Conservation (phyloP, 2,329 filamentous ascomycete genomes). For the Cercospora sp. region DNA sequence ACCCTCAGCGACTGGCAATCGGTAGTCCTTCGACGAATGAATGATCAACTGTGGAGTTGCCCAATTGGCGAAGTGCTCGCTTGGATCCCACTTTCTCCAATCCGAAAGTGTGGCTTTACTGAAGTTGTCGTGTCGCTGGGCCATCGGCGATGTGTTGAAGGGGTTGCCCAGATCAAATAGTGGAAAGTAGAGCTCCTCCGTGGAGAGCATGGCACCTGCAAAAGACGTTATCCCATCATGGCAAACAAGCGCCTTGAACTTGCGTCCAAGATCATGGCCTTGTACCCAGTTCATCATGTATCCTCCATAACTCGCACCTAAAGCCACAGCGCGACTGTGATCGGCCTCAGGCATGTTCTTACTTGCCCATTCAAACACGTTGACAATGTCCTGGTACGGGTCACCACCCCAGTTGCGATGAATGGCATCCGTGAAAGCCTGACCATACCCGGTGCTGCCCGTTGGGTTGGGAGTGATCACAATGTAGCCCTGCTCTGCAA, state of each 20-base stretch:
- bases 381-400: conserved; percentile 79
- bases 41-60: conserved; percentile 84
- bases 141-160: conserved; percentile 1
- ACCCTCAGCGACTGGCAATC: conserved; percentile 81
- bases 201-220: conserved; percentile 34
- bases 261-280: conserved; percentile 77
- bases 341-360: conserved; percentile 68
- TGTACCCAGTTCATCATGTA: conserved; percentile 64
- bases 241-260: conserved; percentile 85
- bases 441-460: conserved; percentile 36
- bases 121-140: conserved; percentile 24
- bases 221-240: conserved; percentile 37
- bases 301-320: conserved; percentile 69
- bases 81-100: conserved; percentile 55
- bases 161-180: conserved; percentile 51
- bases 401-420: conserved; percentile 78
- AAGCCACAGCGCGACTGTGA: conserved; percentile 65
- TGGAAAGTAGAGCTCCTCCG: conserved; percentile 58
- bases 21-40: conserved; percentile 87
- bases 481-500: conserved; percentile 38
- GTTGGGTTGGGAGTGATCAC: conserved; percentile 35
- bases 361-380: conserved; percentile 72
- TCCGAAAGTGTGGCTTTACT: conserved; percentile 16
- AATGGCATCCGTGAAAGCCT: conserved; percentile 57
- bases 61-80: conserved; percentile 65